Conservation (phyloP, 116 monocot species). For the Posidonia oceanica region DNA sequence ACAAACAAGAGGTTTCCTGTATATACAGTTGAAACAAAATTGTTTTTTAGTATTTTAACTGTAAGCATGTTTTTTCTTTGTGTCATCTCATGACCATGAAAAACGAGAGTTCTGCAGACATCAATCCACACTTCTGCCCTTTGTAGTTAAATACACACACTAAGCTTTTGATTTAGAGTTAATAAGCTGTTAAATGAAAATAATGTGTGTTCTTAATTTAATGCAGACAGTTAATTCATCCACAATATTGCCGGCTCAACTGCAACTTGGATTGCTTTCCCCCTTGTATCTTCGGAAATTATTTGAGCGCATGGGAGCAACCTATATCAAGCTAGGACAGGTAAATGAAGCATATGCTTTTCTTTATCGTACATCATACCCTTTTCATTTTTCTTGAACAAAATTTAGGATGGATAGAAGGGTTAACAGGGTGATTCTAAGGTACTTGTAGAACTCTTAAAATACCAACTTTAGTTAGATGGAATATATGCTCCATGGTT, state of each 20-base stretch:
- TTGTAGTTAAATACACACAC: no score
- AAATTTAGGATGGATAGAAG: no score
- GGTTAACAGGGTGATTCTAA: no score
- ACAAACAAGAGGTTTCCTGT: no score
- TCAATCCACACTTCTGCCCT: no score
- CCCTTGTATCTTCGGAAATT: conserved; percentile 76
- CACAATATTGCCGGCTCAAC: conserved; percentile 30
- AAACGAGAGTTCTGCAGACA: no score
- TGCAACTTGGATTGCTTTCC: conserved; percentile 74
- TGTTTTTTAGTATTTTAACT: background rate
- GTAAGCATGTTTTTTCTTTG: background rate
- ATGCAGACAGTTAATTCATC: conserved; percentile 25
- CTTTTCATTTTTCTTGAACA: no score
- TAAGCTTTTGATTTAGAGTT: background rate
- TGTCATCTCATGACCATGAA: background rate
- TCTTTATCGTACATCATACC: background rate
- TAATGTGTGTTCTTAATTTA: conserved; percentile 1
- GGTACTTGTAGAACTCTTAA: no score
- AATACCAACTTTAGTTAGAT: no score
- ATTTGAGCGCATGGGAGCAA: conserved; percentile 96
- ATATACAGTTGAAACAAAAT: no score
- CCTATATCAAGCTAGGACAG: conserved; percentile 96
- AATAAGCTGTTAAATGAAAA: background rate
- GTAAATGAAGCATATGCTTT: conserved; percentile 16
- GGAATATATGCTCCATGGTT: no score